phyloP scores from a whole-genome alignment of 768 basidiomycete genomes.

The Xanthoconium purpureum region DNA sequence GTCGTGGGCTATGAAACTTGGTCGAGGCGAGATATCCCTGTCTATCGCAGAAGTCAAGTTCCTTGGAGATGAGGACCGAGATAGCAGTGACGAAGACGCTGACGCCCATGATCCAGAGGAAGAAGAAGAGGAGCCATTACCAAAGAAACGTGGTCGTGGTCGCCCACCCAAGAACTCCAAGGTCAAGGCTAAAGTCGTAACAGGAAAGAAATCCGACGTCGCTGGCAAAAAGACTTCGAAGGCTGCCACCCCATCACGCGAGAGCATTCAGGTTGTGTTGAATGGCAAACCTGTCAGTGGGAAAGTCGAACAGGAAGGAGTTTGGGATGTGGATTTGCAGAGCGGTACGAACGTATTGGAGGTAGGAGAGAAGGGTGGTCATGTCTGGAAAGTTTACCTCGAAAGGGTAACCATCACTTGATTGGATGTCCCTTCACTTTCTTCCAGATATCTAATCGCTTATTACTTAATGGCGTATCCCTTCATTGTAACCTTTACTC shows the following conservation, averaged over 20 bases:
- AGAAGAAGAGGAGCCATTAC: constrained; percentile 34
- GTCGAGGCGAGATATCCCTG: constrained; percentile 53
- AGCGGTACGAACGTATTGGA: constrained; percentile 64
- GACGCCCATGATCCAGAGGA: constrained; percentile 44
- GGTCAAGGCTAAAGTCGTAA: constrained; percentile 31
- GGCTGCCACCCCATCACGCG: constrained; percentile 35
- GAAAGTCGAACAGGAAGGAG: constrained; percentile 42
- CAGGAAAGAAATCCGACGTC: constrained; percentile 30
- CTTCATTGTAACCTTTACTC: constrained; percentile 24
- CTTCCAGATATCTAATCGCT: constrained; percentile 24
- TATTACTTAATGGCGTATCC: constrained; percentile 34
- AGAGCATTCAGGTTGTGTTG: constrained; percentile 60
- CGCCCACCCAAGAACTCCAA: constrained; percentile 34
- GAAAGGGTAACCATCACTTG: constrained; percentile 39
- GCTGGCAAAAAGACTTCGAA: constrained; percentile 47
- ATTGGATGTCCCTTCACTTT: constrained; percentile 11
- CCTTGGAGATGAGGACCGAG: constrained; percentile 55
- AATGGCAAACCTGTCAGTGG: constrained; percentile 54
- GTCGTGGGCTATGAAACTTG: constrained; percentile 67
- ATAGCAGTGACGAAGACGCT: constrained; percentile 55
- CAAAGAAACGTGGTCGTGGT: constrained; percentile 43
- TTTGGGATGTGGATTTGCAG: constrained; percentile 63
- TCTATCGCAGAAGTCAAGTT: constrained; percentile 54
- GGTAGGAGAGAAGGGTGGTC: constrained; percentile 67
- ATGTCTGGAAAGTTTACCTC: constrained; percentile 69